phyloP scores from a whole-genome alignment of 179 eudicot genomes.

The Heliamphora pulchella region DNA sequence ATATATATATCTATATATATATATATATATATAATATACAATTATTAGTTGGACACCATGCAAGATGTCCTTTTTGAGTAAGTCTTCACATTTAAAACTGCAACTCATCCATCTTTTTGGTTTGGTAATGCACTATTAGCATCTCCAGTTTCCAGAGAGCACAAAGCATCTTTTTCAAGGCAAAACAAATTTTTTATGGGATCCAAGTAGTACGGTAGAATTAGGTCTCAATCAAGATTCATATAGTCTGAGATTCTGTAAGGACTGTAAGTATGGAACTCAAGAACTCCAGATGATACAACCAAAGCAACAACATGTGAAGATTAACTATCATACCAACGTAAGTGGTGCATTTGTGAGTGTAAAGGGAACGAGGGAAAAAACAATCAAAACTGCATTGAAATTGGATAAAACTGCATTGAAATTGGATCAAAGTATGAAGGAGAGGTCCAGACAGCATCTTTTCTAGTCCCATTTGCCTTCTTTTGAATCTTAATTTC shows the following conservation, averaged over 20 bases:
- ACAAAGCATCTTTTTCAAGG: constrained; percentile 57
- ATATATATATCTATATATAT: too few relatives aligned
- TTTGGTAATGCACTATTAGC: constrained; percentile 45
- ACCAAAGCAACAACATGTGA: too few relatives aligned
- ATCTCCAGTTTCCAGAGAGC: constrained; percentile 64
- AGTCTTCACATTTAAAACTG: constrained; percentile 19
- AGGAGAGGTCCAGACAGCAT: background rate
- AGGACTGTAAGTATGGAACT: too few relatives aligned
- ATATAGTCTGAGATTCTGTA: too few relatives aligned
- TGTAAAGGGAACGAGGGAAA: too few relatives aligned
- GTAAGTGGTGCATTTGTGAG: too few relatives aligned
- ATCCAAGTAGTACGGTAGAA: constrained; percentile 55
- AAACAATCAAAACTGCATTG: too few relatives aligned
- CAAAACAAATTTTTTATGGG: constrained; percentile 56
- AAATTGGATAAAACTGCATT: too few relatives aligned
- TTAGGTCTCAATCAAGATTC: constrained; percentile 7
- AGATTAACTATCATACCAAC: too few relatives aligned
- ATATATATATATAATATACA: background rate
- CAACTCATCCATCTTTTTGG: constrained; percentile 38
- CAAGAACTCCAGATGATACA: too few relatives aligned
- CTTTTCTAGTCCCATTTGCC: too few relatives aligned
- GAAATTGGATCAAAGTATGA: background rate
- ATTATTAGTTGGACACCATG: background rate
- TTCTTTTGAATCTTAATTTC: constrained; percentile 41
- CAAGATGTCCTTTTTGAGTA: constrained; percentile 31